Evolutionary conservation across 1,284 basidiomycete genomes (phyloP).

Genomic region (Boletellus deceptivus): DNA sequence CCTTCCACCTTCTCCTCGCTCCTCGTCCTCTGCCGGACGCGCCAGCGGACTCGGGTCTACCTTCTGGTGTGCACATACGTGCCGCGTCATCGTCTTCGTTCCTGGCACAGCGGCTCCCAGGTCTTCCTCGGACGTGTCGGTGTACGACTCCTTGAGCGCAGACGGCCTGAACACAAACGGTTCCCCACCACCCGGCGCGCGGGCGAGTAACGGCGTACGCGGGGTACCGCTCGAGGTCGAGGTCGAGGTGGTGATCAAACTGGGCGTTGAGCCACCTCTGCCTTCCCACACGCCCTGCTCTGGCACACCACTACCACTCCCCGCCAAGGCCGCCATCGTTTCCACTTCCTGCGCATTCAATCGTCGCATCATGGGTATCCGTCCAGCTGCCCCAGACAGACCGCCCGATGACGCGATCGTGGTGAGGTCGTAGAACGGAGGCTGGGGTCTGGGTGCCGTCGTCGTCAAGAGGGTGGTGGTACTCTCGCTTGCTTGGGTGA

Average conservation of each 20-base stretch:
- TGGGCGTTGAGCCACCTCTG: slow-evolving; percentile 25
- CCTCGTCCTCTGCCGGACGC: neutral
- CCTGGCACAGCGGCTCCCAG: neutral
- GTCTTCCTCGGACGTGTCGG: slow-evolving; percentile 22
- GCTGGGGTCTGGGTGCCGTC: slow-evolving; percentile 1
- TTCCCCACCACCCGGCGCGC: neutral
- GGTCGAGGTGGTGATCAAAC: slow-evolving; percentile 19
- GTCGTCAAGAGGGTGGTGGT: slow-evolving; percentile 13
- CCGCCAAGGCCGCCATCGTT: neutral
- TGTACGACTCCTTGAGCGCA: slow-evolving; percentile 20
- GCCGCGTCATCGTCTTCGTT: neutral
- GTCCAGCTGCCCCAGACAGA: neutral
- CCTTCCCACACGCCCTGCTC: slow-evolving; percentile 4
- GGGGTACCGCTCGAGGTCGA: slow-evolving; percentile 14
- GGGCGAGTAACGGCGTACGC: slow-evolving; percentile 10
- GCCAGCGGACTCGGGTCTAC: slow-evolving; percentile 12
- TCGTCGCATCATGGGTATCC: slow-evolving; percentile 20
- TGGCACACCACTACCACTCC: neutral
- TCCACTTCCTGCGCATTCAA: slow-evolving; percentile 15
- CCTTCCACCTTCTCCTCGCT: slow-evolving; percentile 7
- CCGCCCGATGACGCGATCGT: slow-evolving; percentile 8
- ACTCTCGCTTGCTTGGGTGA: slow-evolving; percentile 24
- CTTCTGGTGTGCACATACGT: slow-evolving; percentile 7
- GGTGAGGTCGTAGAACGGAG: slow-evolving; percentile 8
- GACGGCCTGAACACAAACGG: slow-evolving; percentile 19